Percentiles rank a stretch among this genome's conserved stretches.
These are phyloP conservation scores for Sarcomyxa edulis DNA, from an alignment of 768 basidiomycete genomes.

Conservation along the genomic window DNA sequence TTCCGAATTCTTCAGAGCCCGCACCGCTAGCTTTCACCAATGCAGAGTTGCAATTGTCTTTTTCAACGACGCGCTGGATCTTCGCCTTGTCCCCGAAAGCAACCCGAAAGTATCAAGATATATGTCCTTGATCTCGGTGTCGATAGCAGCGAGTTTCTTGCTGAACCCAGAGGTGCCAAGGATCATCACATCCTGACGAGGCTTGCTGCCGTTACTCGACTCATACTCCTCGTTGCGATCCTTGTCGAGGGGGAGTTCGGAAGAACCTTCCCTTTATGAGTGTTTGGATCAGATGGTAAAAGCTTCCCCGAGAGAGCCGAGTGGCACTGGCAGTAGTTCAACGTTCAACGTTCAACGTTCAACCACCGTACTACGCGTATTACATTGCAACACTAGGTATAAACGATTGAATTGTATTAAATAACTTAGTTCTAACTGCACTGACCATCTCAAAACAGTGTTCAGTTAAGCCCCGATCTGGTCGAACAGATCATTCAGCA, in stretches of 20 bases:
- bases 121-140: constrained; percentile 2
- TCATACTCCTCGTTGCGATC: constrained; percentile 3
- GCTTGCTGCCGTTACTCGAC: constrained; percentile 2
- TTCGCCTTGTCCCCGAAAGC: not conserved
- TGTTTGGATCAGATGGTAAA: too few species aligned
- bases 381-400: too few species aligned
- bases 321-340: too few species aligned
- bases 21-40: not conserved
- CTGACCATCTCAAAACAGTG: too few species aligned
- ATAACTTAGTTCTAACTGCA: too few species aligned
- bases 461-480: too few species aligned
- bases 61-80: not conserved
- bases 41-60: constrained; percentile 1
- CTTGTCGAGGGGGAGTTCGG: too few species aligned
- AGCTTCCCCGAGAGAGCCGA: too few species aligned
- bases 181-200: constrained; percentile 1
- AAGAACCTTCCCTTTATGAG: too few species aligned
- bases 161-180: not conserved
- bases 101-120: not conserved
- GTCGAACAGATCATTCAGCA: constrained; percentile 17
- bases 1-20: not conserved
- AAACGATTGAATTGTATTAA: too few species aligned
- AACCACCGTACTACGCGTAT: too few species aligned
- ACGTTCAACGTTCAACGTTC: too few species aligned
- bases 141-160: not conserved